phyloP scores from a whole-genome alignment of 2,329 filamentous ascomycete genomes.

The Aspergillus pseudoviridinutans region DNA sequence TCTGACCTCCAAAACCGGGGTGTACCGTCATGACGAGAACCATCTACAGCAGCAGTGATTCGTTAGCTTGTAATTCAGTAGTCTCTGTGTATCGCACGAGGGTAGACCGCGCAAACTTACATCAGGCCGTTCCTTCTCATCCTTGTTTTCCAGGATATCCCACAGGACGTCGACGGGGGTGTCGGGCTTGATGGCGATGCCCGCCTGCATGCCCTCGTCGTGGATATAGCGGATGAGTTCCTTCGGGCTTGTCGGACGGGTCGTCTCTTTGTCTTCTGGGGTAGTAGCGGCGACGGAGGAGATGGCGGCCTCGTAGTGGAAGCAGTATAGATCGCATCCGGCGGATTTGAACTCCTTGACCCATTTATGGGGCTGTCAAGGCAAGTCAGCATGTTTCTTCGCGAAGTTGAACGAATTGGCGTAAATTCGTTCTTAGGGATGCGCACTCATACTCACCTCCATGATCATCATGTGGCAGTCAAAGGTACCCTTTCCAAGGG shows the following conservation, averaged over 20 bases:
- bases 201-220: conserved; percentile 78
- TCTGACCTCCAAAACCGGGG: conserved; percentile 95
- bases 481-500: conserved; percentile 81
- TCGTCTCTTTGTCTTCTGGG: conserved; percentile 65
- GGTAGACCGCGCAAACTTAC: conserved; percentile 51
- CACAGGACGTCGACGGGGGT: conserved; percentile 89
- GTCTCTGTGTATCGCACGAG: not conserved
- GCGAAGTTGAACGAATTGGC: not conserved
- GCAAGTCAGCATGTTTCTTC: not conserved
- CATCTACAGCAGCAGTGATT: conserved; percentile 60
- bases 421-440: too few species aligned
- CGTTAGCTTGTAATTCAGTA: conserved; percentile 4
- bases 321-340: conserved; percentile 98
- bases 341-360: conserved; percentile 91
- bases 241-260: conserved; percentile 69
- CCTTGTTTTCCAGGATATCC: conserved; percentile 73
- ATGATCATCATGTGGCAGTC: conserved; percentile 99
- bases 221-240: conserved; percentile 91
- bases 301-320: conserved; percentile 96
- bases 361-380: conserved; percentile 88
- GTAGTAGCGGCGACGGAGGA: conserved; percentile 76
- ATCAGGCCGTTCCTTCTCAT: conserved; percentile 77
- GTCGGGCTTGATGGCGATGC: conserved; percentile 91
- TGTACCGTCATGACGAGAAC: conserved; percentile 97
- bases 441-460: conserved; percentile 64